phyloP scores from a whole-genome alignment of 2,329 filamentous ascomycete genomes.

The Ophiosphaerella korrae region DNA sequence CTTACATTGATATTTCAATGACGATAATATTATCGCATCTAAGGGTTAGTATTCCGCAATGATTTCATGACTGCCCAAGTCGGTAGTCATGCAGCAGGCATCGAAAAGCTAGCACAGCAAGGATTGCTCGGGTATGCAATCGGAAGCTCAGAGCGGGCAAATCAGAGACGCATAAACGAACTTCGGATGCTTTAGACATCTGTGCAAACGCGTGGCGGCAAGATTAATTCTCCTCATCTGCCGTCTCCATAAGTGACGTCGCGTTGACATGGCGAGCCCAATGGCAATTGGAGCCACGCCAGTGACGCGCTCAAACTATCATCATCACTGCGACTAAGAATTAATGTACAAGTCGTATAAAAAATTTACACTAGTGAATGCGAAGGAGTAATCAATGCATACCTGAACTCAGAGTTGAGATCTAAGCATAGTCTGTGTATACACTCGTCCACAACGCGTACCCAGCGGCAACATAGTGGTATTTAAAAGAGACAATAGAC shows the following conservation, averaged over 20 bases:
- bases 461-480: too few species aligned
- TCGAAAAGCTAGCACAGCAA: conserved; percentile 25
- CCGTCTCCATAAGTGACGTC: conserved; percentile 36
- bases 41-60: conserved; percentile 20
- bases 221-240: conserved; percentile 13
- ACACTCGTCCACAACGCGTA: too few species aligned
- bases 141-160: conserved; percentile 14
- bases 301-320: too few species aligned
- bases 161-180: conserved; percentile 15
- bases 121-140: conserved; percentile 18
- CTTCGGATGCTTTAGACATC: conserved; percentile 8
- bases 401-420: too few species aligned
- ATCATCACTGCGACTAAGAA: too few species aligned
- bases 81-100: conserved; percentile 28
- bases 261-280: conserved; percentile 36
- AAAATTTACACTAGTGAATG: too few species aligned
- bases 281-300: conserved; percentile 15
- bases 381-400: too few species aligned
- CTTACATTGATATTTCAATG: conserved; percentile 24
- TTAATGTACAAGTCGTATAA: too few species aligned
- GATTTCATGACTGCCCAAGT: conserved; percentile 44
- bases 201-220: conserved; percentile 25
- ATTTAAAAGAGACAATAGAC: too few species aligned
- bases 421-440: too few species aligned
- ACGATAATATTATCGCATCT: conserved; percentile 19